Evolutionary conservation across 805 yeast genomes (phyloP), one percentile per base, ranked within the genome.

Genomic region (Saccharomycopsis synnaedendra): DNA sequence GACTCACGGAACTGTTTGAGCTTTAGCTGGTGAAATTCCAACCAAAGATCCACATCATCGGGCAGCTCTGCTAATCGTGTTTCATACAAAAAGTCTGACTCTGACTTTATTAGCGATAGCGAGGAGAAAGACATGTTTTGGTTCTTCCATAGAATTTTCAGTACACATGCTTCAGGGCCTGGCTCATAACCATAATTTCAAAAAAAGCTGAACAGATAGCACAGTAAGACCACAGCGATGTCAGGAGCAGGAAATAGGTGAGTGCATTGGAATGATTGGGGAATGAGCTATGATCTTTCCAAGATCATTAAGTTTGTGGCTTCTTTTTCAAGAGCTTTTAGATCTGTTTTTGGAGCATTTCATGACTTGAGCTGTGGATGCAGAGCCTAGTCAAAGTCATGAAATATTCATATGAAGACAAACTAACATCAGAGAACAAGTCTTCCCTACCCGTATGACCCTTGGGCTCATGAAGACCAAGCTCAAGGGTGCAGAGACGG

Each of bases 391-490:
- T 35, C 10, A n/a, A 36, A 32, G n/a, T 10, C 11, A 3, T 33
- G n/a, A 42, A 27, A 39, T n/a, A n/a, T 39, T 10, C 37, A n/a
- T 19, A 19, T 19, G 19, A 19, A 19, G 19, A 19, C 19, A 42
- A 6, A 34, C 39, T 42, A 28, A 43, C 41, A 43, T 39, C 43
- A 84, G 97, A 73, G 97, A 89, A 64, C 94, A 86, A 62, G 97
- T 89, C 42, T 89, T 89, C 66, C 96, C 97, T 34, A 89, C 97
- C 45, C 89, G 97, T 68, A 89, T 89, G 97, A 90, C 97, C 51
- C 76, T 90, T 57, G 88, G 95, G 43, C 65, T 85, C 51, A 93
- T 93, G 97, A 93, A 93, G 71, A 76, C 85, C 52, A 93, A 93
- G 66, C 77, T 93, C 62, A 90, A 89, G 67, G 98, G 98, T 47